Conservation (phyloP, 2,329 filamentous ascomycete genomes). For the Colletotrichum tanaceti region DNA sequence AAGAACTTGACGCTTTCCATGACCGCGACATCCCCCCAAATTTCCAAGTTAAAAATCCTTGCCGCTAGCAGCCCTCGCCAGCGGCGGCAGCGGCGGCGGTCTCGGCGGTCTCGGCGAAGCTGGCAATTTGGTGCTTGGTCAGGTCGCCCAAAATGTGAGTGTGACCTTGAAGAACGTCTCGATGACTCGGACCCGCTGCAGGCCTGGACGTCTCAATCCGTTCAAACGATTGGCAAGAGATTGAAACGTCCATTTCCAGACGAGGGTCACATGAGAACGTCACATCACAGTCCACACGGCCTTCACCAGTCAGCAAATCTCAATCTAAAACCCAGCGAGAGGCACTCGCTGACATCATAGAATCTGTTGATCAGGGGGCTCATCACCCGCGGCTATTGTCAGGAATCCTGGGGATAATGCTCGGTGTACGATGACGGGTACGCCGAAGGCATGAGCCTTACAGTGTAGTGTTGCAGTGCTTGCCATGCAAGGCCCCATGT, state of each 20-base stretch:
- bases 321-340: background rate
- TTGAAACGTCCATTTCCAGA: background rate
- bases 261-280: background rate
- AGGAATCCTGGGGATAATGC: constrained; percentile 5
- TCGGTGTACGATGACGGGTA: background rate
- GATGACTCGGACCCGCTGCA: background rate
- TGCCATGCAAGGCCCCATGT: constrained; percentile 18
- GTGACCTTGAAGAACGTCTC: background rate
- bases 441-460: constrained; percentile 15
- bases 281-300: background rate
- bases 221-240: background rate
- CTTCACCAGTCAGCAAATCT: background rate
- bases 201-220: background rate
- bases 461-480: too few relatives aligned
- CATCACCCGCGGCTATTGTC: constrained; percentile 2
- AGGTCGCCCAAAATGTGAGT: background rate
- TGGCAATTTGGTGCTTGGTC: background rate
- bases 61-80: background rate
- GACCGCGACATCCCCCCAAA: too few relatives aligned
- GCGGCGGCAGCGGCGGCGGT: background rate
- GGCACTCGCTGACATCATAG: constrained; percentile 5
- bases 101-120: background rate
- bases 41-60: background rate
- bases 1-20: background rate
- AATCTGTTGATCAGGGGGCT: background rate